These are phyloP conservation scores for Willaertia magna DNA, from an alignment of 208 protist species.

Conservation along the genomic window DNA sequence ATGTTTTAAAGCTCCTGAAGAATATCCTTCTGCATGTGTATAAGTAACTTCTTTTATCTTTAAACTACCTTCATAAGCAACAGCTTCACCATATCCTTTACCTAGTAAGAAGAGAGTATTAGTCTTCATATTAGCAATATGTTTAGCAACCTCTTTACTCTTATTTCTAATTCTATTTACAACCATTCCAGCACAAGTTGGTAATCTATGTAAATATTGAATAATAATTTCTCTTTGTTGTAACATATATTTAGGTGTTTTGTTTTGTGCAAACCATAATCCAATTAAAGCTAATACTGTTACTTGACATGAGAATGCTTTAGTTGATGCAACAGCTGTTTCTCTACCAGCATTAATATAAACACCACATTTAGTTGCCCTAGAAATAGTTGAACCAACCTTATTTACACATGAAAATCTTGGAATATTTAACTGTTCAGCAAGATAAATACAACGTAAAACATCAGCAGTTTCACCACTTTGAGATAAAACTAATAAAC, in stretches of 20 bases:
- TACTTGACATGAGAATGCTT: constrained; percentile 89
- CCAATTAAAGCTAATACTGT: constrained; percentile 68
- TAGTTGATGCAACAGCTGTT: constrained; percentile 86
- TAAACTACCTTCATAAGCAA: constrained; percentile 76
- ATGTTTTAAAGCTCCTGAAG: constrained; percentile 90
- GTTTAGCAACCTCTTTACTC: neutral
- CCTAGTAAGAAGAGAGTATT: neutral
- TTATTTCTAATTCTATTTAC: neutral
- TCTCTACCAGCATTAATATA: constrained; percentile 79
- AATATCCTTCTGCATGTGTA: constrained; percentile 88
- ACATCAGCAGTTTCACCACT: constrained; percentile 3
- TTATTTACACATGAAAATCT: constrained; percentile 51
- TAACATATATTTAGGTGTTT: neutral
- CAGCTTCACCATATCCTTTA: constrained; percentile 70
- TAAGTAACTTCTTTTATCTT: constrained; percentile 96
- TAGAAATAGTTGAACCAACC: constrained; percentile 67
- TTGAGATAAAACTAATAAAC: neutral
- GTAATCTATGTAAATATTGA: neutral
- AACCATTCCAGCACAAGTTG: neutral
- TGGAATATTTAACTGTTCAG: neutral
- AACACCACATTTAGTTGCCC: constrained; percentile 59
- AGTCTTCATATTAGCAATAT: neutral
- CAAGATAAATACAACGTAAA: constrained; percentile 11
- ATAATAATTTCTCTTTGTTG: neutral
- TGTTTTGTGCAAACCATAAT: constrained; percentile 57